These are phyloP conservation scores for Adansonia madagascariensis DNA, from an alignment of 441 rosid species.

Conservation along the genomic window DNA sequence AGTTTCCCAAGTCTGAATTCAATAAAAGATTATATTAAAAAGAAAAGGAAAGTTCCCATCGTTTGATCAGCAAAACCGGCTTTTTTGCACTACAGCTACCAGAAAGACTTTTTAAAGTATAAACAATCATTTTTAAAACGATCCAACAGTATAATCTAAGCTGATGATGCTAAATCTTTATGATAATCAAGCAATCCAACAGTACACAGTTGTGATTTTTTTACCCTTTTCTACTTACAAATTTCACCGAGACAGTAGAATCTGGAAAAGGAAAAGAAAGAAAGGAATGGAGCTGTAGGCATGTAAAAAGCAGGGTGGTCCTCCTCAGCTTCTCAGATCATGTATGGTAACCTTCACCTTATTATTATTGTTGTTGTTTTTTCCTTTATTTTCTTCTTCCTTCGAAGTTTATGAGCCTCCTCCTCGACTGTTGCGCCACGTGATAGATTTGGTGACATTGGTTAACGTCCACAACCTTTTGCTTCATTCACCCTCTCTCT, in stretches of 20 bases:
- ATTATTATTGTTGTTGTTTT: background rate
- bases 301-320: background rate
- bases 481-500: slow-evolving; percentile 23
- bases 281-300: background rate
- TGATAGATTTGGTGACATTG: slow-evolving; percentile 48
- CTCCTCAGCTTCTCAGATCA: background rate
- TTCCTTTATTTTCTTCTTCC: background rate
- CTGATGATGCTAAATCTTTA: background rate
- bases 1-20: no score
- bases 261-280: background rate
- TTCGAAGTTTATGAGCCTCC: slow-evolving; percentile 18
- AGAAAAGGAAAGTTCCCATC: background rate
- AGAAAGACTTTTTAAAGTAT: background rate
- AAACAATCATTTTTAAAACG: background rate
- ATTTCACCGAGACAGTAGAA: background rate
- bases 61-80: background rate
- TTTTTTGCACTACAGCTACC: background rate
- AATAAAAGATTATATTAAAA: no score
- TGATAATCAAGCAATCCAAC: slow-evolving; percentile 7
- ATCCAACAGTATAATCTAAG: background rate
- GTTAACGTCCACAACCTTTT: slow-evolving; percentile 39
- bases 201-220: background rate
- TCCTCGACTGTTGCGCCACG: slow-evolving; percentile 49
- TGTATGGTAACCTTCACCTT: slow-evolving; percentile 30
- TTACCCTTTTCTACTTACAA: background rate